Evolutionary conservation across 352 stramenopile species (phyloP).

Genomic region (Globisporangium lucens): DNA sequence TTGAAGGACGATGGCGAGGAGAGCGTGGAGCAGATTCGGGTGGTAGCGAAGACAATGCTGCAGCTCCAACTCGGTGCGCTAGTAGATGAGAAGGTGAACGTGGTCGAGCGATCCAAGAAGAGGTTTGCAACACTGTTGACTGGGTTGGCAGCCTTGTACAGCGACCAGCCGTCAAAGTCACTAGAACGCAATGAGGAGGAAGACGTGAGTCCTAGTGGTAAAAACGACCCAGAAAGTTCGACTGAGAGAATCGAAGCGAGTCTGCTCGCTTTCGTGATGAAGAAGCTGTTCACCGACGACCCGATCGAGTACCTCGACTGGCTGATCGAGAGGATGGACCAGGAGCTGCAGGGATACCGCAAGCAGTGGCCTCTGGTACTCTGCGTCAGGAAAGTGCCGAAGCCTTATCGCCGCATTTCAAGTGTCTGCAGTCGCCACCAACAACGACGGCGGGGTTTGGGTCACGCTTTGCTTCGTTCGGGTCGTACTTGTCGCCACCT

Average conservation of each 20-base stretch:
- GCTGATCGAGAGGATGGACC: constrained; percentile 34
- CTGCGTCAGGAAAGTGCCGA: constrained; percentile 26
- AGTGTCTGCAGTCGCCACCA: constrained; percentile 21
- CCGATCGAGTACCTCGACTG: constrained; percentile 41
- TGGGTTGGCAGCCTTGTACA: constrained; percentile 18
- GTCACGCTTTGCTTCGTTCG: constrained; percentile 45
- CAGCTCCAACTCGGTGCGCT: constrained; percentile 36
- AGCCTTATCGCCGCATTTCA: constrained; percentile 22
- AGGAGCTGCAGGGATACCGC: constrained; percentile 38
- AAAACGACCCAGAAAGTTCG: neutral
- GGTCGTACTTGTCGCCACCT: neutral
- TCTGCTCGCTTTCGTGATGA: constrained; percentile 36
- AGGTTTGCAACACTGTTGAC: constrained; percentile 25
- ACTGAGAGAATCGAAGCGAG: constrained; percentile 13
- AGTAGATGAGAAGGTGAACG: constrained; percentile 29
- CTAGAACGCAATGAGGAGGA: neutral
- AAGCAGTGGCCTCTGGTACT: constrained; percentile 25
- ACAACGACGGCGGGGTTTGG: constrained; percentile 15
- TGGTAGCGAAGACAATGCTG: constrained; percentile 39
- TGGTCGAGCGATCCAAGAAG: constrained; percentile 38
- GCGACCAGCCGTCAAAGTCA: neutral
- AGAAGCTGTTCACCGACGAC: constrained; percentile 37
- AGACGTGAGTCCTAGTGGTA: neutral
- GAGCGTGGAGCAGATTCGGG: constrained; percentile 29
- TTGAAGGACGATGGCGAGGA: constrained; percentile 8